Percentiles rank a stretch among this genome's conserved stretches.
Conservation (phyloP, 257 asterid genomes). For the Orobanche coerulescens region DNA sequence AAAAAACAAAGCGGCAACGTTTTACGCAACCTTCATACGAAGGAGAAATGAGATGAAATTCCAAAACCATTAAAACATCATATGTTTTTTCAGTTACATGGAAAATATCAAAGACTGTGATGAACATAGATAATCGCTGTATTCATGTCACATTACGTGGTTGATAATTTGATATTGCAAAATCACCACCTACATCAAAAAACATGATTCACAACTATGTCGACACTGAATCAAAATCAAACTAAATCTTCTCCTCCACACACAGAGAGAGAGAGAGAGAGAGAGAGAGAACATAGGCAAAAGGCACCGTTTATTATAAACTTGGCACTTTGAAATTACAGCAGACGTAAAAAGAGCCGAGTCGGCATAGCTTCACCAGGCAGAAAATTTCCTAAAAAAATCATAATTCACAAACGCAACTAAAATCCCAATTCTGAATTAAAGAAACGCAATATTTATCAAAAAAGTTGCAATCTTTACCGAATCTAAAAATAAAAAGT, state of each 20-base stretch:
- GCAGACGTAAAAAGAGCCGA: not conserved
- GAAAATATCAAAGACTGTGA: too few species aligned
- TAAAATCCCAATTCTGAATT: not conserved
- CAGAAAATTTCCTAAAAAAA: not conserved
- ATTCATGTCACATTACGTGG: not conserved
- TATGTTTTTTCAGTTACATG: too few species aligned
- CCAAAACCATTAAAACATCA: too few species aligned
- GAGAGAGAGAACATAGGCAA: not conserved
- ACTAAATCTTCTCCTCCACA: not conserved
- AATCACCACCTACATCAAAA: too few species aligned
- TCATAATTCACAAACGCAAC: not conserved
- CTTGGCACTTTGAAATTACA: not conserved
- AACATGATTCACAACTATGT: too few species aligned
- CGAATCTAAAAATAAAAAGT: conserved; percentile 10
- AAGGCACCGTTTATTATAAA: not conserved
- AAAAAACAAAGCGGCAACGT: too few species aligned
- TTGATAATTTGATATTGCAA: too few species aligned
- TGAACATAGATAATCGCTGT: too few species aligned
- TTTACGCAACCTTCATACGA: too few species aligned
- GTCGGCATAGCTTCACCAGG: not conserved
- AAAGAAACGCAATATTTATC: not conserved
- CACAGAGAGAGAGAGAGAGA: too few species aligned
- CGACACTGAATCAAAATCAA: not conserved
- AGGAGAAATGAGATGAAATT: not conserved
- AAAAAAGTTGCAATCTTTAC: conserved; percentile 17